These are phyloP conservation scores for Areca catechu DNA, from an alignment of 176 grass and related monocot species.

Conservation along the genomic window DNA sequence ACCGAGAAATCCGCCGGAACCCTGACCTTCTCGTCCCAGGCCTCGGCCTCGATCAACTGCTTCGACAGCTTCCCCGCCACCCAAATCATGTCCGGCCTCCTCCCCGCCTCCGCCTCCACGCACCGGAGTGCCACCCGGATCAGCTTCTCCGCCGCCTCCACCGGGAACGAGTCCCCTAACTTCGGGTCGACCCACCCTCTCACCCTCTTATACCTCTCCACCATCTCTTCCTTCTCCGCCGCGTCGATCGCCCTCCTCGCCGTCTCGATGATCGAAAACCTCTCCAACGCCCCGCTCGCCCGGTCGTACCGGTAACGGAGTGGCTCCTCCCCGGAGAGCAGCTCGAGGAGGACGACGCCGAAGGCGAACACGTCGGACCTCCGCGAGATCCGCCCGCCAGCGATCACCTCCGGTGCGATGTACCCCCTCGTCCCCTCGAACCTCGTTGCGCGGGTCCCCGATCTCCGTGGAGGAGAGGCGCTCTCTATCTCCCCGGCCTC, in stretches of 20 bases:
- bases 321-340: constrained; percentile 2
- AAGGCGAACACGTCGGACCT: constrained; percentile 2
- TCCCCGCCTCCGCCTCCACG: constrained; percentile 8
- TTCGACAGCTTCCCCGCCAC: constrained; percentile 8
- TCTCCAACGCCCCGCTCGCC: not conserved
- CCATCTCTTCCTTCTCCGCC: not conserved
- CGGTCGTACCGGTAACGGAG: not conserved
- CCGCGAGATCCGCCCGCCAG: not conserved
- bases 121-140: constrained; percentile 4
- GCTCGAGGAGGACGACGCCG: constrained; percentile 9
- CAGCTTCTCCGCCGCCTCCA: not conserved
- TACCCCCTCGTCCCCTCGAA: constrained; percentile 79
- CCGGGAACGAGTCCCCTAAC: constrained; percentile 1
- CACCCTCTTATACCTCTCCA: not conserved
- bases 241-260: not conserved
- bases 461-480: not conserved
- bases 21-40: constrained; percentile 5
- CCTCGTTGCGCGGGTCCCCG: constrained; percentile 27
- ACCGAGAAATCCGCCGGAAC: too few species aligned
- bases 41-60: constrained; percentile 1
- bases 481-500: too few species aligned
- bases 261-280: not conserved
- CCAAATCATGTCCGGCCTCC: constrained; percentile 7
- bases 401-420: constrained; percentile 47
- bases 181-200: constrained; percentile 2